These are phyloP conservation scores for Colletotrichum spinosum DNA, from an alignment of 2,329 filamentous ascomycete genomes.

Conservation along the genomic window DNA sequence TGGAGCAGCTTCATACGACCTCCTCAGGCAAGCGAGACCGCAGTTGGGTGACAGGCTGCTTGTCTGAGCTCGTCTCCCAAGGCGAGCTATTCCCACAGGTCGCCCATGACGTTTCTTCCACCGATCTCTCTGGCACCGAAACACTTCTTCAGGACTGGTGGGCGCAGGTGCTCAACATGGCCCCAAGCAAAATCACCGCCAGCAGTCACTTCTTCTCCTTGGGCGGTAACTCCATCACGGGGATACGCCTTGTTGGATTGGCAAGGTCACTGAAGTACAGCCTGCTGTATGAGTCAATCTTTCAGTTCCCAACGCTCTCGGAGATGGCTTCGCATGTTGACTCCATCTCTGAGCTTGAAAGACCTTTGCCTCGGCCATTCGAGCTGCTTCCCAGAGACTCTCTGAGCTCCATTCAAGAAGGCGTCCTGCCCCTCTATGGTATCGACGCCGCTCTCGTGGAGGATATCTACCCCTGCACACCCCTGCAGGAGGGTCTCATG, in stretches of 20 bases:
- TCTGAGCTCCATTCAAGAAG: not conserved
- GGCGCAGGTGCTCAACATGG: slow-evolving; percentile 12
- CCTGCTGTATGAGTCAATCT: slow-evolving; percentile 17
- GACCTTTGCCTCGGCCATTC: slow-evolving; percentile 1
- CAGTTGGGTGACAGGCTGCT: slow-evolving; percentile 4
- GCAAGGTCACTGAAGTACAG: slow-evolving; percentile 4
- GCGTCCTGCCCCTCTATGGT: slow-evolving; percentile 17
- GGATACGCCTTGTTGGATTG: slow-evolving; percentile 11
- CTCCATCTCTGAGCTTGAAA: not conserved
- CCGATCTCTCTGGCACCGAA: slow-evolving; percentile 6
- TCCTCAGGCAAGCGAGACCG: slow-evolving; percentile 39
- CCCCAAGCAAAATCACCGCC: not conserved
- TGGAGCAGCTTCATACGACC: slow-evolving; percentile 40
- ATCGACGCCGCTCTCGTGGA: slow-evolving; percentile 28
- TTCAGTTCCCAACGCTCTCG: slow-evolving; percentile 4
- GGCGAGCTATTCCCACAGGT: slow-evolving; percentile 2
- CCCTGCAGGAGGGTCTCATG: slow-evolving; percentile 40
- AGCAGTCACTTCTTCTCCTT: slow-evolving; percentile 21
- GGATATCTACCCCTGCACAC: slow-evolving; percentile 39
- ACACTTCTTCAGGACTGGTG: slow-evolving; percentile 13
- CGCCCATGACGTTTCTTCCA: not conserved
- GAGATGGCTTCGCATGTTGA: slow-evolving; percentile 10
- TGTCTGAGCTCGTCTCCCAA: slow-evolving; percentile 30
- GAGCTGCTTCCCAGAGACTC: not conserved
- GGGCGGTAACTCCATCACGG: slow-evolving; percentile 27